A percentile compares a stretch with the other conserved stretches of the same genome.
Evolutionary conservation across 2,329 filamentous ascomycete genomes (phyloP).

Genomic region (Colletotrichum neosansevieriae): DNA sequence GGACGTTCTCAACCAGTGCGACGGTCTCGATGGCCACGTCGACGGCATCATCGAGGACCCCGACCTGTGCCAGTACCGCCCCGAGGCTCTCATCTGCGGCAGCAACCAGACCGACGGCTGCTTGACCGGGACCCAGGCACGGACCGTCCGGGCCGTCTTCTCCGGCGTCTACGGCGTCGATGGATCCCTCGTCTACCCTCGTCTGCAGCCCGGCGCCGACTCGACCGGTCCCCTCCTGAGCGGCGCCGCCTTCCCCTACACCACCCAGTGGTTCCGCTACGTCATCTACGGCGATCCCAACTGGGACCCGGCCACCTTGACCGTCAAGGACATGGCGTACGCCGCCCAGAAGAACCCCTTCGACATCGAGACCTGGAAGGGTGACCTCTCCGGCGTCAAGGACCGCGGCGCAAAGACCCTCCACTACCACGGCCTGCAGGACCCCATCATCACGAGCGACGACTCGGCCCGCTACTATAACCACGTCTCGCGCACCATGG

Average conservation of each 20-base stretch:
- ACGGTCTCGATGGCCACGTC: conserved; percentile 42
- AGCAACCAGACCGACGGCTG: conserved; percentile 8
- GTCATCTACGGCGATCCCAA: conserved; percentile 54
- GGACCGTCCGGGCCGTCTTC: conserved; percentile 50
- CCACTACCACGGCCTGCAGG: conserved; percentile 60
- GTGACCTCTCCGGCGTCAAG: conserved; percentile 52
- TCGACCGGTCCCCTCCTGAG: conserved; percentile 58
- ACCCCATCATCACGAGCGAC: conserved; percentile 57
- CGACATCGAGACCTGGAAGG: too few relatives aligned
- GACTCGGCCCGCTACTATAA: conserved; percentile 63
- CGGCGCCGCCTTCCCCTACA: conserved; percentile 45
- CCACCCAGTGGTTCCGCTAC: conserved; percentile 52
- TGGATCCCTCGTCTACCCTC: conserved; percentile 55
- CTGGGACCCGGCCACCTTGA: conserved; percentile 52
- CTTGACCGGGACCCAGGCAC: conserved; percentile 50
- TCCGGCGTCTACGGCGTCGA: conserved; percentile 46
- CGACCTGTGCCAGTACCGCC: conserved; percentile 50
- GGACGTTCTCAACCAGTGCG: conserved; percentile 48
- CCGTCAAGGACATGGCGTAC: conserved; percentile 51
- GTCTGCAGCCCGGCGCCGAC: conserved; percentile 62
- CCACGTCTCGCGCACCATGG: conserved; percentile 59
- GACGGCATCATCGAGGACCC: conserved; percentile 44
- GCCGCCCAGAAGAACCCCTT: conserved; percentile 46
- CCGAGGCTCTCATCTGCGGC: conserved; percentile 56
- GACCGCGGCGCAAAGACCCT: conserved; percentile 57